These are phyloP conservation scores for Ogataea chonburiensis DNA, from an alignment of 805 yeast species.

Conservation along the genomic window DNA sequence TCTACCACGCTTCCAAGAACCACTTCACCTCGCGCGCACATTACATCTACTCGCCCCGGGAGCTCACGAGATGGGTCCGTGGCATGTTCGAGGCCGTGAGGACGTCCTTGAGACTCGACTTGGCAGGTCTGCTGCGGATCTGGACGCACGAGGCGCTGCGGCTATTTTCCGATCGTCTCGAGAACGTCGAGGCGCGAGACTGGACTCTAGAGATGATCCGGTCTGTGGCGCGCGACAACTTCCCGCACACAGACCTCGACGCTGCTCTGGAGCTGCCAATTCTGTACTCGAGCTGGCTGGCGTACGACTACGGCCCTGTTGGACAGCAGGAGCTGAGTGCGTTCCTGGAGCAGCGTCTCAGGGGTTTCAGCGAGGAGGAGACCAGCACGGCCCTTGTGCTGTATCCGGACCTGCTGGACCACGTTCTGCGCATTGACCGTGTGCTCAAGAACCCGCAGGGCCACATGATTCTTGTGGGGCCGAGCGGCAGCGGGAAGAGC, in stretches of 20 bases:
- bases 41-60: slow-evolving; percentile 85
- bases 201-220: slow-evolving; percentile 47
- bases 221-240: slow-evolving; percentile 36
- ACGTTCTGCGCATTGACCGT: slow-evolving; percentile 75
- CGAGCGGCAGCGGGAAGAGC: slow-evolving; percentile 78
- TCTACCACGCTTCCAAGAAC: slow-evolving; percentile 48
- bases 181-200: slow-evolving; percentile 41
- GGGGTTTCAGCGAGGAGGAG: slow-evolving; percentile 78
- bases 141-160: slow-evolving; percentile 84
- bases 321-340: slow-evolving; percentile 42
- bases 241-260: slow-evolving; percentile 45
- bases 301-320: slow-evolving; percentile 60
- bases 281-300: slow-evolving; percentile 73
- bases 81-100: slow-evolving; percentile 53
- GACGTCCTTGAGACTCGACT: slow-evolving; percentile 26
- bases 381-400: slow-evolving; percentile 57
- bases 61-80: slow-evolving; percentile 80
- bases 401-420: slow-evolving; percentile 70
- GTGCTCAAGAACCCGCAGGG: slow-evolving; percentile 86
- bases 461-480: slow-evolving; percentile 82
- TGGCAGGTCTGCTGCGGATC: slow-evolving; percentile 52
- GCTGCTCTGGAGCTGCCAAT: slow-evolving; percentile 49
- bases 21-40: slow-evolving; percentile 51
- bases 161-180: slow-evolving; percentile 72
- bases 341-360: slow-evolving; percentile 63